Percentiles rank a stretch among this genome's conserved stretches.
These are phyloP conservation scores for Aphanocladium album DNA, from an alignment of 2,329 filamentous ascomycete genomes.

Conservation along the genomic window DNA sequence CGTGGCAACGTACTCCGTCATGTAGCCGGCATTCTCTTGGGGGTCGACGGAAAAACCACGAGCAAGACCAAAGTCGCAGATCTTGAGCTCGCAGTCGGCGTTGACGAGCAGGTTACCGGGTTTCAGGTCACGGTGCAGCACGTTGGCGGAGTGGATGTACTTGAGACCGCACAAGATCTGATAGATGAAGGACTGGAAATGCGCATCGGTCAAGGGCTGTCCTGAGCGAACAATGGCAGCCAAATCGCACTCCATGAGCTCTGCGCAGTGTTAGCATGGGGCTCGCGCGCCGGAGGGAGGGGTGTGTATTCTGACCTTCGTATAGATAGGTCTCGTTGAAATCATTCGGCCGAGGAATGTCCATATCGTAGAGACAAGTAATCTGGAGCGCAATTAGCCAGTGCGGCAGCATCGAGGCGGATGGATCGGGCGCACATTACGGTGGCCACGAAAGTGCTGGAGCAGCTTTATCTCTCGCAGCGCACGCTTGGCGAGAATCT, in stretches of 20 bases:
- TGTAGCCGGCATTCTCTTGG: slow-evolving; percentile 97
- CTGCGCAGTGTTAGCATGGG: slow-evolving; percentile 39
- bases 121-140: slow-evolving; percentile 94
- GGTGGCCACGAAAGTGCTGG: slow-evolving; percentile 91
- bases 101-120: slow-evolving; percentile 96
- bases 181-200: slow-evolving; percentile 99
- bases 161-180: slow-evolving; percentile 98
- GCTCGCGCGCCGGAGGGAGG: neutral
- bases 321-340: slow-evolving; percentile 99
- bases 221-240: slow-evolving; percentile 97
- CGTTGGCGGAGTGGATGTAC: slow-evolving; percentile 98
- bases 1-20: slow-evolving; percentile 99
- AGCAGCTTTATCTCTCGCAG: slow-evolving; percentile 97
- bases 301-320: slow-evolving; percentile 61
- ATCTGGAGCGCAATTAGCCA: slow-evolving; percentile 60
- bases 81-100: slow-evolving; percentile 98
- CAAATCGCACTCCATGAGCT: slow-evolving; percentile 98
- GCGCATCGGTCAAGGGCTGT: slow-evolving; percentile 93
- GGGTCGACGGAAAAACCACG: slow-evolving; percentile 96
- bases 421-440: slow-evolving; percentile 57
- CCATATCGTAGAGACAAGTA: slow-evolving; percentile 98
- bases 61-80: slow-evolving; percentile 95
- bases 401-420: neutral
- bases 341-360: slow-evolving; percentile 92
- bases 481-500: slow-evolving; percentile 97